phyloP scores from a whole-genome alignment of 305 asterid species.

The Solanum chacoense region DNA sequence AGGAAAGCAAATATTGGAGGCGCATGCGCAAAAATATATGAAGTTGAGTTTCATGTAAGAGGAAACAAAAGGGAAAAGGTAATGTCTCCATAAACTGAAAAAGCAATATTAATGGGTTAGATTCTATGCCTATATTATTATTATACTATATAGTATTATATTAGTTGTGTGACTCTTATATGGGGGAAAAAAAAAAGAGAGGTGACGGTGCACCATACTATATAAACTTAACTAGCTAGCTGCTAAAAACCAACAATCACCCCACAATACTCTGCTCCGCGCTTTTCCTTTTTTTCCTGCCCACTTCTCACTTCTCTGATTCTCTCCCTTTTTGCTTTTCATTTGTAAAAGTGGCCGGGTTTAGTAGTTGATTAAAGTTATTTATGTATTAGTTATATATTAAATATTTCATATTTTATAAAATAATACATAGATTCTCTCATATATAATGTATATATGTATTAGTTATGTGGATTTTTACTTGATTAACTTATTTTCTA shows the following conservation, averaged over 20 bases:
- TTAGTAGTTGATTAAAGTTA: neutral
- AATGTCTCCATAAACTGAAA: neutral
- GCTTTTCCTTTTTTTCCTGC: neutral
- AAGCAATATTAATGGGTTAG: neutral
- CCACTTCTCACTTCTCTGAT: neutral
- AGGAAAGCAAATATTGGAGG: neutral
- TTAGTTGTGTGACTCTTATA: neutral
- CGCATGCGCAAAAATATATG: constrained; percentile 1
- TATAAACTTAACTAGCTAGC: neutral
- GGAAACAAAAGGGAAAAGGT: neutral
- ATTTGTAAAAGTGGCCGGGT: neutral
- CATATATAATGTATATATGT: too few species aligned
- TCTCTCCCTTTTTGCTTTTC: neutral
- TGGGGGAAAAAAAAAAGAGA: neutral
- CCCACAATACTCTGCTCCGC: neutral
- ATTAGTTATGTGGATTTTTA: too few species aligned
- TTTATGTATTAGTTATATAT: too few species aligned
- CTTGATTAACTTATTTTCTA: too few species aligned
- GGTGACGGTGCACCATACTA: neutral
- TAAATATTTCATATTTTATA: too few species aligned
- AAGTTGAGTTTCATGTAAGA: neutral
- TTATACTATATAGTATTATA: neutral
- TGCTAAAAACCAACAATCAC: neutral
- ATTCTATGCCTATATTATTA: neutral
- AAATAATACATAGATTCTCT: too few species aligned